A percentile compares a stretch with the other conserved stretches of the same genome.
These are phyloP conservation scores for Peronospora belbahrii DNA, from an alignment of 352 stramenopile species.

Conservation along the genomic window DNA sequence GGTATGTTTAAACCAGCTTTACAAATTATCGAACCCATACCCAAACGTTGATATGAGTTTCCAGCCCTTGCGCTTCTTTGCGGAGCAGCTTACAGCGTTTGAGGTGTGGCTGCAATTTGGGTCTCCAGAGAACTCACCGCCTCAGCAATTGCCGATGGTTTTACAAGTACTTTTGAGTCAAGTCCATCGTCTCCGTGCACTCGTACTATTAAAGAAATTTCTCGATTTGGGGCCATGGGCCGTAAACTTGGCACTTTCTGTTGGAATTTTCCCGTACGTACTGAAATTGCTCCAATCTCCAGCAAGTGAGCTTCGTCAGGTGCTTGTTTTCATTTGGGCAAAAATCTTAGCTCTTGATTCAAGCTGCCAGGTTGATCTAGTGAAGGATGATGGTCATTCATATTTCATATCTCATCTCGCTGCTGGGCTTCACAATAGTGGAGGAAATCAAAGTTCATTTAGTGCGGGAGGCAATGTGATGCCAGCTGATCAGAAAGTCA, in stretches of 20 bases:
- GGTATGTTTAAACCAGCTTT: slow-evolving; percentile 94
- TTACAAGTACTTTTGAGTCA: slow-evolving; percentile 95
- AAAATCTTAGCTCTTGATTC: slow-evolving; percentile 94
- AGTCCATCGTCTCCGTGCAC: slow-evolving; percentile 93
- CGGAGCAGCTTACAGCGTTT: slow-evolving; percentile 97
- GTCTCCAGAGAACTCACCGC: slow-evolving; percentile 78
- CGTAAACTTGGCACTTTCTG: slow-evolving; percentile 87
- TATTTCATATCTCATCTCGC: slow-evolving; percentile 95
- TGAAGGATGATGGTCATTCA: slow-evolving; percentile 92
- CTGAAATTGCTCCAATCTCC: slow-evolving; percentile 95
- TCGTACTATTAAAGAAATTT: slow-evolving; percentile 94
- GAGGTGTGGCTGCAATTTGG: slow-evolving; percentile 98
- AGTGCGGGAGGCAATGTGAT: slow-evolving; percentile 34
- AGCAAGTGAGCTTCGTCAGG: slow-evolving; percentile 92
- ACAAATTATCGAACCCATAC: slow-evolving; percentile 72
- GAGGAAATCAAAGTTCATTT: slow-evolving; percentile 20
- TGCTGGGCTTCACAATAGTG: slow-evolving; percentile 45
- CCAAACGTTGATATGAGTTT: slow-evolving; percentile 60
- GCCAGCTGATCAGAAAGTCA: slow-evolving; percentile 88
- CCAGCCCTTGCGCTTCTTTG: slow-evolving; percentile 94
- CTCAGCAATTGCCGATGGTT: slow-evolving; percentile 97
- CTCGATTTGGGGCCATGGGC: slow-evolving; percentile 91
- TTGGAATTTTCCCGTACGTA: slow-evolving; percentile 99
- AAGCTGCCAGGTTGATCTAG: slow-evolving; percentile 93
- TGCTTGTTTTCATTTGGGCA: slow-evolving; percentile 90